Conservation (phyloP, 2,329 filamentous ascomycete genomes). For the Verticillium nubilum region DNA sequence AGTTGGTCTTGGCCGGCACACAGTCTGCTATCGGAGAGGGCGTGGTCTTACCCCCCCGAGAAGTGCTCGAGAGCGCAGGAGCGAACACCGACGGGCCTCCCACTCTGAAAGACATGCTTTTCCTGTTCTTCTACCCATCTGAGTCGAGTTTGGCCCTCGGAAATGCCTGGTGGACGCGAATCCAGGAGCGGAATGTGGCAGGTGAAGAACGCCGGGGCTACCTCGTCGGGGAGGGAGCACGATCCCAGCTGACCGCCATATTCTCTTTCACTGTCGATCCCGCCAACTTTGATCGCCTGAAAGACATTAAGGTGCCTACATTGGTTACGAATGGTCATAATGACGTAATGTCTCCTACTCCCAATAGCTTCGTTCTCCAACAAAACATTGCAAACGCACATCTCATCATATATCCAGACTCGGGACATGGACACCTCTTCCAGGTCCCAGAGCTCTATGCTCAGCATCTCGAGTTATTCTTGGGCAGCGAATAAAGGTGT, state of each 20-base stretch:
- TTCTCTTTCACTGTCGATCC: neutral
- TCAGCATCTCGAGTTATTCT: neutral
- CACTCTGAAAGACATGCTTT: neutral
- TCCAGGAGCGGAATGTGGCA: neutral
- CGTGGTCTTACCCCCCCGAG: neutral
- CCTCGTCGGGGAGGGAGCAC: neutral
- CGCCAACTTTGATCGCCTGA: neutral
- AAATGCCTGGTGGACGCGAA: neutral
- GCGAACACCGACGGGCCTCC: neutral
- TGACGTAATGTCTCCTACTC: neutral
- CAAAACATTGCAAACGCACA: conserved; percentile 16
- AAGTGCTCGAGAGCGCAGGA: neutral
- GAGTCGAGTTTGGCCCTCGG: neutral
- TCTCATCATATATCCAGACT: conserved; percentile 27
- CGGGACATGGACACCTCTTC: conserved; percentile 29
- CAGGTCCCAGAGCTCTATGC: conserved; percentile 14
- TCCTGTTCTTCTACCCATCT: neutral
- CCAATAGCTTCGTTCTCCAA: neutral
- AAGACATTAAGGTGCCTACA: neutral
- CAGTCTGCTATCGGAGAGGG: neutral
- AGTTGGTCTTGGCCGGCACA: neutral
- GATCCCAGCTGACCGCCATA: neutral
- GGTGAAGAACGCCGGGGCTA: neutral
- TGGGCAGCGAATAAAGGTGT: no score
- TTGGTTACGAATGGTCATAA: neutral